Evolutionary conservation across 2,329 filamentous ascomycete genomes (phyloP).

Genomic region (Leptodontidium sp.): DNA sequence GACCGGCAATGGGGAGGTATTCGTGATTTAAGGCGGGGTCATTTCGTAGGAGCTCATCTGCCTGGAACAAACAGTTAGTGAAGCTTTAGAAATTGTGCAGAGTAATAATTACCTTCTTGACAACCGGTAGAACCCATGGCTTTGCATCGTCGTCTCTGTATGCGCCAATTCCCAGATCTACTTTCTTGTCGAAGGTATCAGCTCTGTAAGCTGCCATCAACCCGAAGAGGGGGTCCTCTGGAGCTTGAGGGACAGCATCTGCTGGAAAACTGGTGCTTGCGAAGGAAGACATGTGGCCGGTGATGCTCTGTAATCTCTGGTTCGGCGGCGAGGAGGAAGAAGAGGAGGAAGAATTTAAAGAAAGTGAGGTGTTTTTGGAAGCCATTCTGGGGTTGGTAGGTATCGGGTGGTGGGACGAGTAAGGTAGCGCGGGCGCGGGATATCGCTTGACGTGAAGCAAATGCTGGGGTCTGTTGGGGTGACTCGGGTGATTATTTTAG

Average conservation of each 20-base stretch:
- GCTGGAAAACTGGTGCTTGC: slow-evolving; percentile 73
- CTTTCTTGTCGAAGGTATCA: slow-evolving; percentile 80
- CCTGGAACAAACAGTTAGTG: slow-evolving; percentile 60
- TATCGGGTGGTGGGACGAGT: neutral
- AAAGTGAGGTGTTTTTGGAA: slow-evolving; percentile 26
- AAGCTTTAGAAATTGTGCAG: slow-evolving; percentile 3
- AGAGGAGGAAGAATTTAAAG: slow-evolving; percentile 10
- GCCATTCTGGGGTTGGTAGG: slow-evolving; percentile 22
- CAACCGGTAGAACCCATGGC: slow-evolving; percentile 95
- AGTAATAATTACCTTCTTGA: slow-evolving; percentile 79
- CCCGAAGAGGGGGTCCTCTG: slow-evolving; percentile 94
- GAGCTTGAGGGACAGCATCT: slow-evolving; percentile 84
- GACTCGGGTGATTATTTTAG: slow-evolving; percentile 15
- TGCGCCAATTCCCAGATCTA: slow-evolving; percentile 91
- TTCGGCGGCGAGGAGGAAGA: slow-evolving; percentile 51
- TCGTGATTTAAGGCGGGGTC: slow-evolving; percentile 96
- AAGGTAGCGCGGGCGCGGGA: neutral
- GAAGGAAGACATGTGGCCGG: slow-evolving; percentile 70
- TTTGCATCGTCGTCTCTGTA: slow-evolving; percentile 96
- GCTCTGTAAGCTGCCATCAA: slow-evolving; percentile 87
- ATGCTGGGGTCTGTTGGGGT: slow-evolving; percentile 6
- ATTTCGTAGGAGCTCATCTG: slow-evolving; percentile 86
- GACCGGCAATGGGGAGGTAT: slow-evolving; percentile 94
- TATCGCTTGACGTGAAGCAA: slow-evolving; percentile 1
- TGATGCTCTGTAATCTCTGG: slow-evolving; percentile 66